Evolutionary conservation across 140 eudicot genomes (phyloP).

Genomic region (Senecio squalidus): DNA sequence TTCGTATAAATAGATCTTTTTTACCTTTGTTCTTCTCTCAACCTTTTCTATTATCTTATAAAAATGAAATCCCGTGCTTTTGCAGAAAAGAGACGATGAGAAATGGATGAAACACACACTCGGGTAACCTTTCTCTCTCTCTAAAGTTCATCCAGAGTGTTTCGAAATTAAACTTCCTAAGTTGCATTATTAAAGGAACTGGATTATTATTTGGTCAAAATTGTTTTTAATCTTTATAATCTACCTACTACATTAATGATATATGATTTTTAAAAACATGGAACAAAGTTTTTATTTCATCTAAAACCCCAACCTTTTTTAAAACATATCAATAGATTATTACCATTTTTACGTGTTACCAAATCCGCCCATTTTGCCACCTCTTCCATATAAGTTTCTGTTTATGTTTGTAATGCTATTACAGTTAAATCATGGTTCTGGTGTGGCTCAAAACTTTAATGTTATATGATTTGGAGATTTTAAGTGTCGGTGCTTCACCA

Average conservation of each 20-base stretch:
- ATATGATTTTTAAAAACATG: too few relatives aligned
- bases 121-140: conserved; percentile 46
- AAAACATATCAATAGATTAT: too few relatives aligned
- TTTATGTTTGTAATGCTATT: background rate
- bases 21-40: background rate
- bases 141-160: background rate
- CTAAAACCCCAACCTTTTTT: too few relatives aligned
- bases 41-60: background rate
- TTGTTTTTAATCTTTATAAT: too few relatives aligned
- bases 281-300: too few relatives aligned
- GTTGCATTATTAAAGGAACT: too few relatives aligned
- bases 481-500: background rate
- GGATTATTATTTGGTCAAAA: too few relatives aligned
- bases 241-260: too few relatives aligned
- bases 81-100: conserved; percentile 95
- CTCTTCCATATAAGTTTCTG: too few relatives aligned
- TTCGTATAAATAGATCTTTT: conserved; percentile 6
- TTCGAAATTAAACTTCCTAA: background rate
- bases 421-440: background rate
- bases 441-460: too few relatives aligned
- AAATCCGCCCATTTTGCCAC: too few relatives aligned
- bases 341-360: too few relatives aligned
- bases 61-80: background rate
- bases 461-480: background rate
- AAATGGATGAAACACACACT: conserved; percentile 96